phyloP scores from a whole-genome alignment of 805 yeast species.

The Brettanomyces sp. region DNA sequence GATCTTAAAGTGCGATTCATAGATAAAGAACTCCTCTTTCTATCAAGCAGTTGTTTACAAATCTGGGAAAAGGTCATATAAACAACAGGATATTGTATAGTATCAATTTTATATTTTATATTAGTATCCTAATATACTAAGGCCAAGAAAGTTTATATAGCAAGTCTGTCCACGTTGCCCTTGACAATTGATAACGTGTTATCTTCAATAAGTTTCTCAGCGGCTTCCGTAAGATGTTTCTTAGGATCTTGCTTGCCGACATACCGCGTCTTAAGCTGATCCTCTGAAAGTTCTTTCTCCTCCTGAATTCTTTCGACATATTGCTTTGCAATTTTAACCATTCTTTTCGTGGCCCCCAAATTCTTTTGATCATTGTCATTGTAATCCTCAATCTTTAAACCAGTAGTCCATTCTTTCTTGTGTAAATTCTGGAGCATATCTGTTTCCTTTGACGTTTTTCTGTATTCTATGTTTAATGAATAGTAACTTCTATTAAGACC shows the following conservation, averaged over 20 bases:
- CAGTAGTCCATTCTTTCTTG: conserved; percentile 93
- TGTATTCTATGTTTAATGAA: conserved; percentile 89
- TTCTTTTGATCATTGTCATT: conserved; percentile 69
- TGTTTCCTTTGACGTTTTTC: conserved; percentile 85
- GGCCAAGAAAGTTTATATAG: conserved; percentile 43
- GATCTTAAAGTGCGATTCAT: conserved; percentile 38
- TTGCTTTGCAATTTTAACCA: conserved; percentile 85
- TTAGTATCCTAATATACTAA: conserved; percentile 19
- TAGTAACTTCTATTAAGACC: conserved; percentile 96
- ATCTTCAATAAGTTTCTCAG: conserved; percentile 78
- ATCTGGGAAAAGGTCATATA: conserved; percentile 41
- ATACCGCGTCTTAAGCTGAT: conserved; percentile 86
- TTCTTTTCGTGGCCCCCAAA: conserved; percentile 57
- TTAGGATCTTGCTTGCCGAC: conserved; percentile 99
- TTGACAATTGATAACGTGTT: conserved; percentile 82
- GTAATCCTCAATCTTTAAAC: conserved; percentile 71
- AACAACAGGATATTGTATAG: not conserved
- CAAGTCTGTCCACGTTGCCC: conserved; percentile 82
- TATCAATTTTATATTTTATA: not conserved
- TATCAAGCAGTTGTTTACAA: conserved; percentile 57
- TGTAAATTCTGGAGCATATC: conserved; percentile 90
- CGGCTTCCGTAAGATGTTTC: conserved; percentile 88
- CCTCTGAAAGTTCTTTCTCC: conserved; percentile 81
- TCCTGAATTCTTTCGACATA: conserved; percentile 87
- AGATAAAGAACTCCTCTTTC: conserved; percentile 50